Conservation (phyloP, 2,329 filamentous ascomycete genomes). For the Bimuria novae-zelandiae region DNA sequence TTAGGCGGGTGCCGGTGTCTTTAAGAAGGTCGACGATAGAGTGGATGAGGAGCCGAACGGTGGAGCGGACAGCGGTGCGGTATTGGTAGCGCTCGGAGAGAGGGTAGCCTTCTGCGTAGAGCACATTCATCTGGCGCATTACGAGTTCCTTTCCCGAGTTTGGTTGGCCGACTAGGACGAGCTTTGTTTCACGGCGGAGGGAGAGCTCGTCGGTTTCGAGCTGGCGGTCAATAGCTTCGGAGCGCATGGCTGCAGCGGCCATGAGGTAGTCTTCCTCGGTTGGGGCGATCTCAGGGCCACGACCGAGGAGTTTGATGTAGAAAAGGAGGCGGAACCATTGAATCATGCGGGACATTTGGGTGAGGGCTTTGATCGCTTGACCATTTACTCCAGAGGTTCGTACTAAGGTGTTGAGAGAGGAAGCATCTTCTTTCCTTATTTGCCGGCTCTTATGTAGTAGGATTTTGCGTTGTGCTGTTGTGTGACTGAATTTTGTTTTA, state of each 20-base stretch:
- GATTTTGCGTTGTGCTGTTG: conserved; percentile 43
- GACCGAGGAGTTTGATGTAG: conserved; percentile 31
- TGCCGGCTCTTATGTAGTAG: conserved; percentile 43
- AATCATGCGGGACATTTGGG: conserved; percentile 38
- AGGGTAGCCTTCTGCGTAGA: conserved; percentile 41
- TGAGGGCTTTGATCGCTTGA: conserved; percentile 32
- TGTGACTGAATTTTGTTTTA: conserved; percentile 32
- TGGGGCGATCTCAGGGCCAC: conserved; percentile 21
- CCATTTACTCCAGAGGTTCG: conserved; percentile 37
- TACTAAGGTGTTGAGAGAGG: conserved; percentile 33
- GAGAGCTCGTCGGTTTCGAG: conserved; percentile 39
- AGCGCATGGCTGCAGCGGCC: conserved; percentile 37
- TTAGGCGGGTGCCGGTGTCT: conserved; percentile 39
- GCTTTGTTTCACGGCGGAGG: conserved; percentile 40
- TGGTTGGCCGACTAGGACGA: conserved; percentile 35
- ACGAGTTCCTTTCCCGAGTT: conserved; percentile 43
- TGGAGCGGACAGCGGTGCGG: conserved; percentile 34
- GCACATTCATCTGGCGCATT: conserved; percentile 43
- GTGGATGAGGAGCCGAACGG: conserved; percentile 36
- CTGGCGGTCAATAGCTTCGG: conserved; percentile 42
- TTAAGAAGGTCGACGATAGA: conserved; percentile 43
- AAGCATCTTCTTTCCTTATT: conserved; percentile 39
- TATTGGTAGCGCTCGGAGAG: conserved; percentile 35
- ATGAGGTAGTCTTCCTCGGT: conserved; percentile 39
- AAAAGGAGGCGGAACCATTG: conserved; percentile 40